Evolutionary conservation across 352 stramenopile genomes (phyloP).

Genomic region (Vaucheria bursata): DNA sequence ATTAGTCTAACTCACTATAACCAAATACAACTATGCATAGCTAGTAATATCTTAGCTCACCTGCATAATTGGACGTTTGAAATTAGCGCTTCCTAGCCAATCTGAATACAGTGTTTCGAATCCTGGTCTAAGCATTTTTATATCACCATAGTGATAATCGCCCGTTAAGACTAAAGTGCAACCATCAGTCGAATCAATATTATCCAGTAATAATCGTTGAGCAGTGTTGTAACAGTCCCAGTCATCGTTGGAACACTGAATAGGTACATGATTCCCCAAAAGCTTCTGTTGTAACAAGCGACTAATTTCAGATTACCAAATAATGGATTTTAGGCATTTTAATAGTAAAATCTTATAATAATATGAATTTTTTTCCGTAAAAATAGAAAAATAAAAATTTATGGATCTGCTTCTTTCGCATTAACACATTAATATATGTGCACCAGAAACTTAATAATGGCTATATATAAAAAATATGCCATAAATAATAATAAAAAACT

Average conservation of each 20-base stretch:
- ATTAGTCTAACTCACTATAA: no score
- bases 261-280: constrained; percentile 20
- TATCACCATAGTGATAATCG: constrained; percentile 50
- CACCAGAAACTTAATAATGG: no score
- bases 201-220: constrained; percentile 37
- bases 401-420: no score
- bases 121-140: constrained; percentile 36
- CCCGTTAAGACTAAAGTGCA: constrained; percentile 49
- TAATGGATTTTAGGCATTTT: background rate
- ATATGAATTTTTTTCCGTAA: no score
- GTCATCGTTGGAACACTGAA: constrained; percentile 48
- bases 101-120: constrained; percentile 19
- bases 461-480: no score
- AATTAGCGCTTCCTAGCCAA: constrained; percentile 14
- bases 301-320: background rate
- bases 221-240: constrained; percentile 51
- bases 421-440: no score
- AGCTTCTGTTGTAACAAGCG: background rate
- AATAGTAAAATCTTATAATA: background rate
- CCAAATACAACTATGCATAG: no score
- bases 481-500: no score
- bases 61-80: constrained; percentile 21
- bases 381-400: no score
- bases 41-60: no score
- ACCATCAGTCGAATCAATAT: background rate